Base-by-base conservation (phyloP, 306 rosid species). In the Herpetospermum pedunculosum region DNA sequence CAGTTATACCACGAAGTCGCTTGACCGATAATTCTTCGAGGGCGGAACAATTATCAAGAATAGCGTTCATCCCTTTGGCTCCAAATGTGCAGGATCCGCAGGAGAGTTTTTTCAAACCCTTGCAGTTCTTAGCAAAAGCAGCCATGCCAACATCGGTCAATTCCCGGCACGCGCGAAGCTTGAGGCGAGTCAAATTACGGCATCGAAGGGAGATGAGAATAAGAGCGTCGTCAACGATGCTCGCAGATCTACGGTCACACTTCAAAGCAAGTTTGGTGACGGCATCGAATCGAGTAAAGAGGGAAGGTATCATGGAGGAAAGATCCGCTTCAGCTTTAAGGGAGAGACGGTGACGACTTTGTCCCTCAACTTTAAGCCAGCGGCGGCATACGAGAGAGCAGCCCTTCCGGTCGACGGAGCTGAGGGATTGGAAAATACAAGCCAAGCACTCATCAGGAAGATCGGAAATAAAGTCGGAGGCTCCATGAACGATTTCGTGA, bases 41-140 rank as follows among this genome's bases (percentile, higher is more conserved):
- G 2, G 80, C 76, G 0, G 82, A 74, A 37, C 97, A 95, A n/a
- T 88, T 79, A 21, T 88, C 83, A 16, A 95, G 90, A 63, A 95
- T 87, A 0, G 99, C 97, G 87, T 91, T 91, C 97, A 91, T 88
- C 4, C 93, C 99, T 70, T 80, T 89, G 23, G 99, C 83, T 69
- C 99, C 97, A 68, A 95, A 95, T 0, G 83, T 82, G 82, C 99
- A 95, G 6, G 96, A 95, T 79, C 96, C 99, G 57, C 99, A 95
- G 7, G 99, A 95, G 23, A 95, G 92, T 81, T 95, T 95, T 85
- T 88, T 95, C 93, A 95, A 83, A 40, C 88, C 86, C 80, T 80
- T 87, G 82, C 99, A 95, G 60, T 95, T 95, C 79, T 83, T 87
- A 0, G 96, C 92, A 21, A 95, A 92, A 4, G 77, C 82, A 49